These are phyloP conservation scores for Plasmodium coatneyi DNA, from an alignment of 169 alveolate species.

Conservation along the genomic window DNA sequence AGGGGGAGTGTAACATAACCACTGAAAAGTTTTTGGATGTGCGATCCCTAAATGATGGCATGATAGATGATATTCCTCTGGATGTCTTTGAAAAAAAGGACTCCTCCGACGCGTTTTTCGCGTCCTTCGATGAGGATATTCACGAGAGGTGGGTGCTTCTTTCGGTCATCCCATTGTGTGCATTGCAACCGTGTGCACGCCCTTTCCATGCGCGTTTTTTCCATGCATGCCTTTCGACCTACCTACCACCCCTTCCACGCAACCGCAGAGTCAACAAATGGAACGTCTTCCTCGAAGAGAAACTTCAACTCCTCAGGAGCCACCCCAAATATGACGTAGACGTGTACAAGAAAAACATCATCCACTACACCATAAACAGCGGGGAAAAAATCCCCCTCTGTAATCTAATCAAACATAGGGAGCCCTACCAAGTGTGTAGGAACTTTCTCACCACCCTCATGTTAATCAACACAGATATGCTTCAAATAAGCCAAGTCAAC, in stretches of 20 bases:
- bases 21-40: not conserved
- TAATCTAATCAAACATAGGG: conserved; percentile 14
- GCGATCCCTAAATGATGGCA: conserved; percentile 2
- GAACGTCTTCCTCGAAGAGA: conserved; percentile 43
- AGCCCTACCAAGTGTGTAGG: conserved; percentile 41
- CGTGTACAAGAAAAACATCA: conserved; percentile 29
- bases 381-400: conserved; percentile 26
- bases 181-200: not conserved
- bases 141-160: conserved; percentile 40
- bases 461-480: conserved; percentile 35
- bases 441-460: conserved; percentile 50
- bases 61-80: not conserved
- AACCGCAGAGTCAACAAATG: conserved; percentile 28
- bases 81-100: conserved; percentile 17
- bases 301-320: conserved; percentile 8
- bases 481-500: conserved; percentile 19
- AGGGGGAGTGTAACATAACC: not conserved
- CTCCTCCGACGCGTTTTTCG: not conserved
- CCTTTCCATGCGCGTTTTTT: too few relatives aligned
- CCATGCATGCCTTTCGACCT: not conserved
- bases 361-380: conserved; percentile 16
- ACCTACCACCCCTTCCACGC: not conserved
- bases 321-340: conserved; percentile 63
- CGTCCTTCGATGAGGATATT: conserved; percentile 19
- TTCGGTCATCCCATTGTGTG: not conserved